Evolutionary conservation across 257 asterid genomes (phyloP).

Genomic region (Gardenia jasminoides): DNA sequence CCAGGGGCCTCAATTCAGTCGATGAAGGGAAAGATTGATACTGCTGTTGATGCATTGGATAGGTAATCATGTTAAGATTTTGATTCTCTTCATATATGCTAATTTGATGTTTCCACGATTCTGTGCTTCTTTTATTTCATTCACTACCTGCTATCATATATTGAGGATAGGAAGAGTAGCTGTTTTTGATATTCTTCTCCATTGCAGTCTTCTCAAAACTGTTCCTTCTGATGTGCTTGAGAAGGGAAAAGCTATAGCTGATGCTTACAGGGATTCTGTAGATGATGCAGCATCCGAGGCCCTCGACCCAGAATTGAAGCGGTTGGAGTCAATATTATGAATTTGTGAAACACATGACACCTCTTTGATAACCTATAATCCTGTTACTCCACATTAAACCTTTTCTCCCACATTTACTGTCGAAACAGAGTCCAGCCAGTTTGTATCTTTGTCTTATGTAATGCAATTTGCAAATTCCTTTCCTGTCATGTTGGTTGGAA

Average conservation of each 20-base stretch:
- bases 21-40: conserved; percentile 56
- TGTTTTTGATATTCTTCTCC: background rate
- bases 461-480: background rate
- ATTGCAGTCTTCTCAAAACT: conserved; percentile 65
- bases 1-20: conserved; percentile 53
- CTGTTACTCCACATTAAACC: background rate
- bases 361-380: background rate
- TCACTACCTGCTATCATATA: too few species aligned
- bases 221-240: conserved; percentile 79
- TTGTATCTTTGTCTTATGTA: too few species aligned
- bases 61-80: conserved; percentile 37
- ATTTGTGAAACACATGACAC: background rate
- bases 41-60: conserved; percentile 65
- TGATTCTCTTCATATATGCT: background rate
- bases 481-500: background rate
- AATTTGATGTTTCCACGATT: too few species aligned
- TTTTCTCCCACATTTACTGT: background rate
- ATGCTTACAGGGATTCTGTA: conserved; percentile 53
- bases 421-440: background rate
- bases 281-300: conserved; percentile 35
- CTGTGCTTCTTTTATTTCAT: background rate
- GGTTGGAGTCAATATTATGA: conserved; percentile 66
- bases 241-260: conserved; percentile 82
- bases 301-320: conserved; percentile 59
- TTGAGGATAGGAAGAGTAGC: background rate